These are phyloP conservation scores for Xylaria polymorpha DNA, from an alignment of 2,329 filamentous ascomycete species.

Conservation along the genomic window DNA sequence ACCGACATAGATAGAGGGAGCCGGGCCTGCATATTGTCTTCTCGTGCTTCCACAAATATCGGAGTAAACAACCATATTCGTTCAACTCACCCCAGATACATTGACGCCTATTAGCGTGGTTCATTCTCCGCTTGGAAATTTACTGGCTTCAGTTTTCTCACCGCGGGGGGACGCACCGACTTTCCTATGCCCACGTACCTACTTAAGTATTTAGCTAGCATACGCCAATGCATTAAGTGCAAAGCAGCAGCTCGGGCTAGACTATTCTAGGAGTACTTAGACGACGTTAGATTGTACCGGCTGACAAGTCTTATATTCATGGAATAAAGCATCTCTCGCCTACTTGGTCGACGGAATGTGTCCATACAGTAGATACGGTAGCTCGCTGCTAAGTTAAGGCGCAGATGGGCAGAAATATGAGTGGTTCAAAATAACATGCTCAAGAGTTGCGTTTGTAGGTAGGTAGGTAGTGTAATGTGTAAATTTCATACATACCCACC, in stretches of 20 bases:
- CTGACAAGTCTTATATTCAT: background rate
- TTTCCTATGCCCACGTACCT: background rate
- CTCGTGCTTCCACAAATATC: background rate
- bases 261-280: background rate
- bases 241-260: conserved; percentile 13
- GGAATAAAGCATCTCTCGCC: background rate
- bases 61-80: background rate
- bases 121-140: conserved; percentile 16
- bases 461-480: conserved; percentile 17
- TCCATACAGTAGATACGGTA: background rate
- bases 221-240: conserved; percentile 2
- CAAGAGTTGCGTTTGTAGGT: background rate
- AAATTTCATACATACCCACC: conserved; percentile 14
- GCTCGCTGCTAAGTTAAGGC: background rate
- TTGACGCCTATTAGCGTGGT: conserved; percentile 17
- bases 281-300: background rate
- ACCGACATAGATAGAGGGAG: conserved; percentile 10
- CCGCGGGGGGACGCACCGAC: conserved; percentile 4
- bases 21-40: background rate
- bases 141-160: conserved; percentile 26
- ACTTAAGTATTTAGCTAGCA: background rate
- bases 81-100: background rate
- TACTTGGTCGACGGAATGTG: background rate
- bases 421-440: conserved; percentile 18
- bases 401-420: conserved; percentile 18